phyloP scores from a whole-genome alignment of 192 early-diverging fungal species.

The Linnemannia exigua region DNA sequence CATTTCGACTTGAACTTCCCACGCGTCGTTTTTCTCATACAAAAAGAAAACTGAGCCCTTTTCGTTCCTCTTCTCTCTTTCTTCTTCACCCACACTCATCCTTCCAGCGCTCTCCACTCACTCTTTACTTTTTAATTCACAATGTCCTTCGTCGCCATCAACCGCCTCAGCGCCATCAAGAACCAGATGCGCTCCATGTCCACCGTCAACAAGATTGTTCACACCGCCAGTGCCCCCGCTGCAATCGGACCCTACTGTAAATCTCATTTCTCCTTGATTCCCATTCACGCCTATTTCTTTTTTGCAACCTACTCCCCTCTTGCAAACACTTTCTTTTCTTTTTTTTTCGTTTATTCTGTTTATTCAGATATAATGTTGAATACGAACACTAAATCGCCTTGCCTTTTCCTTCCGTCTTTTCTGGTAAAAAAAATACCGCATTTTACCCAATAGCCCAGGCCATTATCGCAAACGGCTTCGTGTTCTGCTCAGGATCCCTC shows the following conservation, averaged over 20 bases:
- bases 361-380: too few species aligned
- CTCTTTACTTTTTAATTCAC: slow-evolving; percentile 7
- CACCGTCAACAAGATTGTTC: slow-evolving; percentile 57
- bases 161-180: slow-evolving; percentile 58
- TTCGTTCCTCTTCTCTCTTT: background rate
- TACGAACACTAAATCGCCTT: background rate
- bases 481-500: slow-evolving; percentile 87
- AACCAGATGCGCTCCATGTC: slow-evolving; percentile 31
- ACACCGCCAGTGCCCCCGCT: slow-evolving; percentile 74
- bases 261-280: background rate
- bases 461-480: slow-evolving; percentile 85
- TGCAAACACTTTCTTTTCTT: background rate
- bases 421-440: background rate
- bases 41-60: background rate
- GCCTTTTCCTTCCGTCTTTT: slow-evolving; percentile 14
- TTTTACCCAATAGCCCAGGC: slow-evolving; percentile 66
- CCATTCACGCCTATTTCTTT: background rate
- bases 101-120: slow-evolving; percentile 26
- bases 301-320: background rate
- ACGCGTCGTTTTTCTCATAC: background rate
- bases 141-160: slow-evolving; percentile 46
- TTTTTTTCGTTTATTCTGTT: too few species aligned
- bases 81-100: background rate
- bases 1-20: too few species aligned
- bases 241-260: slow-evolving; percentile 87